Evolutionary conservation across 2,329 filamentous ascomycete species (phyloP).

Genomic region (Penicillium sp.): DNA sequence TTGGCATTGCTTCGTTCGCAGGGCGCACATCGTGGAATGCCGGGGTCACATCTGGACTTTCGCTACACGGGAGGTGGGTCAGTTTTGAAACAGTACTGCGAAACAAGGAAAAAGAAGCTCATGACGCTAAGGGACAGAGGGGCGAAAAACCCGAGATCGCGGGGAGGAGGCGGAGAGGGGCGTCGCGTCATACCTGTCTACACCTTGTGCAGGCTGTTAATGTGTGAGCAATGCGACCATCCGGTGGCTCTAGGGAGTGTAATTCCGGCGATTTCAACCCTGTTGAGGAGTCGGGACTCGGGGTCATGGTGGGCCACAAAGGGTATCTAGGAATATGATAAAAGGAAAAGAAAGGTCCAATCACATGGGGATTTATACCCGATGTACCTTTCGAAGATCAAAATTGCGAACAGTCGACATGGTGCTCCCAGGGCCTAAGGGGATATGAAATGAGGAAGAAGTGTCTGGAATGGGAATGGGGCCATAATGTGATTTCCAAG

Average conservation of each 20-base stretch:
- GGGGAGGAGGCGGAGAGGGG: slow-evolving; percentile 3
- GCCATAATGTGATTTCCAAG: background rate
- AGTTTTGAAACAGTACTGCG: slow-evolving; percentile 6
- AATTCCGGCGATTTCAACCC: slow-evolving; percentile 24
- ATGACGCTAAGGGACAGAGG: background rate
- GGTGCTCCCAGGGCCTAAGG: slow-evolving; percentile 6
- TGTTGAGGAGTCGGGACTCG: slow-evolving; percentile 14
- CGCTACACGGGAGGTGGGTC: slow-evolving; percentile 54
- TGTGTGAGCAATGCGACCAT: slow-evolving; percentile 45
- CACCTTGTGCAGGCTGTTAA: slow-evolving; percentile 50
- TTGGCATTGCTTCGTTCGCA: slow-evolving; percentile 88
- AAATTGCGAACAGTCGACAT: slow-evolving; percentile 17
- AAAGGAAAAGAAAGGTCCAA: slow-evolving; percentile 4
- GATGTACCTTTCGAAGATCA: slow-evolving; percentile 7
- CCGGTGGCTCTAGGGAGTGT: slow-evolving; percentile 26
- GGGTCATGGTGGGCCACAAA: slow-evolving; percentile 20
- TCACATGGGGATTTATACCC: slow-evolving; percentile 15
- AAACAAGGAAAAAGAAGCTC: background rate
- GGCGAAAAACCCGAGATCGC: background rate
- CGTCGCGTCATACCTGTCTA: slow-evolving; percentile 43
- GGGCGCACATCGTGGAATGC: slow-evolving; percentile 83
- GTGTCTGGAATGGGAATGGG: background rate
- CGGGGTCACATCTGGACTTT: slow-evolving; percentile 94
- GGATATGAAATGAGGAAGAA: background rate
- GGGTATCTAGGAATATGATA: background rate